Percentiles rank a stretch among this genome's conserved stretches.
phyloP scores from a whole-genome alignment of 352 stramenopile genomes.

The Thraustotheca clavata region DNA sequence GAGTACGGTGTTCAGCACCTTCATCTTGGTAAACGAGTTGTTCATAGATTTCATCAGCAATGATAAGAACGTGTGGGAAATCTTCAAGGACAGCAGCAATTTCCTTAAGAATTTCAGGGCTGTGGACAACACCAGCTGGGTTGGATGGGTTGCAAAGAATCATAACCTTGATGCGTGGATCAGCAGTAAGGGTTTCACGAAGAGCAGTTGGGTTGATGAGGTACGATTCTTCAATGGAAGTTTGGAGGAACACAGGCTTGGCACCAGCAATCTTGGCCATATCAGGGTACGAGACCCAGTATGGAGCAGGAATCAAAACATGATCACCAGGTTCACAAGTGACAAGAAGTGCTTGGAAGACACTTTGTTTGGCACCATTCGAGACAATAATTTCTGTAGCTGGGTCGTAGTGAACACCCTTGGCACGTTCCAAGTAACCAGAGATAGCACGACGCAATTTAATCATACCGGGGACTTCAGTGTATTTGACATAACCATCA shows the following conservation, averaged over 20 bases:
- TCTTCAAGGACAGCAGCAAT: conserved; percentile 40
- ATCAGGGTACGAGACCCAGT: conserved; percentile 96
- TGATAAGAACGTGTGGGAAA: conserved; percentile 27
- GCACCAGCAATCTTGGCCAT: conserved; percentile 91
- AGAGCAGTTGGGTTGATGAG: conserved; percentile 83
- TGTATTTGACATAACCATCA: conserved; percentile 90
- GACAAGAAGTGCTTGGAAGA: conserved; percentile 90
- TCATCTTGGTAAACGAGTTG: conserved; percentile 88
- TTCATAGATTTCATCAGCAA: conserved; percentile 90
- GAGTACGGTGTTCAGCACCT: conserved; percentile 37
- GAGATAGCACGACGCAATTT: conserved; percentile 86
- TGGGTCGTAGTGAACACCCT: conserved; percentile 86
- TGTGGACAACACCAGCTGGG: conserved; percentile 83
- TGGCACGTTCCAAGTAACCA: conserved; percentile 84
- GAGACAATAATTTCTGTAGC: conserved; percentile 91
- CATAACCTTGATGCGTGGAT: conserved; percentile 75
- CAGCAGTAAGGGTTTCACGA: conserved; percentile 51
- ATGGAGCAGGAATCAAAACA: conserved; percentile 93
- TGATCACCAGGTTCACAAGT: conserved; percentile 88
- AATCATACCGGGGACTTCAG: conserved; percentile 87
- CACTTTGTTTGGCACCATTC: conserved; percentile 94
- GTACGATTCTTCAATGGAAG: conserved; percentile 84
- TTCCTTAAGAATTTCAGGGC: conserved; percentile 35
- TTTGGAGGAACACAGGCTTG: conserved; percentile 88
- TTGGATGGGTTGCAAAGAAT: conserved; percentile 97